These are phyloP conservation scores for Penicillium pulvis DNA, from an alignment of 495 filamentous ascomycete species.

Conservation along the genomic window DNA sequence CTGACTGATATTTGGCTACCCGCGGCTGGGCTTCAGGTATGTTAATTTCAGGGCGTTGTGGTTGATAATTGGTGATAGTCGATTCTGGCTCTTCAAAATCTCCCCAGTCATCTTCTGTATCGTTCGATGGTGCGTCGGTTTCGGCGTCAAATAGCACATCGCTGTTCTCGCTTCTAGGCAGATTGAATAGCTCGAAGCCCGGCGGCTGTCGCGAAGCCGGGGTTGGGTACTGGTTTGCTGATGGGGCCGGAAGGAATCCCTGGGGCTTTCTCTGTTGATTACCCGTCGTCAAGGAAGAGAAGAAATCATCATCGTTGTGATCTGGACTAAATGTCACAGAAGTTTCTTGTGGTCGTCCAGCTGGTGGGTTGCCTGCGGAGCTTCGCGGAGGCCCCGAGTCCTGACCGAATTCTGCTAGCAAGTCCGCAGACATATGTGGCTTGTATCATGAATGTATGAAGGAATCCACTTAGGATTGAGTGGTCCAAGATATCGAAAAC, in stretches of 20 bases:
- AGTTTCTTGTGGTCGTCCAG: conserved; percentile 14
- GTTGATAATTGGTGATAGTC: conserved; percentile 59
- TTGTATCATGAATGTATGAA: conserved; percentile 11
- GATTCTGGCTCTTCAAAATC: conserved; percentile 66
- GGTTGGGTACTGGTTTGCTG: conserved; percentile 11
- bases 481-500: background rate
- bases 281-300: conserved; percentile 10
- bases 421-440: conserved; percentile 68
- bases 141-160: conserved; percentile 51
- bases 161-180: conserved; percentile 27
- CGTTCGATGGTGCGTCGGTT: conserved; percentile 34
- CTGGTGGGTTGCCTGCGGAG: conserved; percentile 15
- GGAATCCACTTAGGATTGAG: background rate
- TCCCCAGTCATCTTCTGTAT: conserved; percentile 71
- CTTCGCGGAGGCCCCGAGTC: conserved; percentile 24
- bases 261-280: conserved; percentile 4
- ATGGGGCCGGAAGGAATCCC: conserved; percentile 1
- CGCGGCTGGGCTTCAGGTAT: conserved; percentile 1
- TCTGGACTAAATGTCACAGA: conserved; percentile 33
- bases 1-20: conserved; percentile 1
- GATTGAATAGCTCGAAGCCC: conserved; percentile 19
- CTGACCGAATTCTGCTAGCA: conserved; percentile 69
- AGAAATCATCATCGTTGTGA: conserved; percentile 28
- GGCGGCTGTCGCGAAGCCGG: conserved; percentile 12
- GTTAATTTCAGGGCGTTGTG: conserved; percentile 8